Evolutionary conservation across 345 rosid species (phyloP), one percentile per base, ranked within the genome.

Genomic region (Lumnitzera littorea): DNA sequence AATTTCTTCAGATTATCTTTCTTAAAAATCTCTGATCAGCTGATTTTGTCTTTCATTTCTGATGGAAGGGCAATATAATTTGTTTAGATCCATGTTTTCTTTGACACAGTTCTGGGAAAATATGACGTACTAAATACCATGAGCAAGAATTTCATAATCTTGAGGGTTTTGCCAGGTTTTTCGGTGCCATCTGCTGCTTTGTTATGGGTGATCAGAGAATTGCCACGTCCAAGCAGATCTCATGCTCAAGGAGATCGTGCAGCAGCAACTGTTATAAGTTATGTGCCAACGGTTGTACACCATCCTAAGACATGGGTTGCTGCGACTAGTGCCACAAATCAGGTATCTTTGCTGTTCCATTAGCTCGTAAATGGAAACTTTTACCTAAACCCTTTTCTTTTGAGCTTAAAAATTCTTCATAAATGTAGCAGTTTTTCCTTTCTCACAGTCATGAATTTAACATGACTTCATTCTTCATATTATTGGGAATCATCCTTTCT

Each of bases 161-260:
- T 31, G 47, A 46, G 51, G 41, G 55, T 57, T 62, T 57, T 47
- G 50, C 31, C 60, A 67, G 76, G 76, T 64, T 62, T 61, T 15
- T 63, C 72, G 3, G 66, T 72, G 27, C 76, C 76, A 11, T 67
- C 69, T 54, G 67, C 69, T 10, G 63, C 64, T 67, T 49, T 67
- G 24, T 63, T 72, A 55, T 72, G 76, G 76, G 46, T 67, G 15
- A 67, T 51, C 53, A 64, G 76, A 67, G 76, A 72, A 67, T 50
- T 72, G 53, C 76, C 72, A 47, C 76, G 66, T 16, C 72, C 69
- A 7, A 50, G 51, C 3, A 14, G 61, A 24, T 36, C 55, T 25
- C 48, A 46, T 60, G 27, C 55, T 46, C 66, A 51, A 36, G 72
- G 55, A n/a, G 56, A 64, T 31, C 50, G 63, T 15, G 52, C 62